Evolutionary conservation across 768 basidiomycete species (phyloP).

Genomic region (Crassisporium funariophilum): DNA sequence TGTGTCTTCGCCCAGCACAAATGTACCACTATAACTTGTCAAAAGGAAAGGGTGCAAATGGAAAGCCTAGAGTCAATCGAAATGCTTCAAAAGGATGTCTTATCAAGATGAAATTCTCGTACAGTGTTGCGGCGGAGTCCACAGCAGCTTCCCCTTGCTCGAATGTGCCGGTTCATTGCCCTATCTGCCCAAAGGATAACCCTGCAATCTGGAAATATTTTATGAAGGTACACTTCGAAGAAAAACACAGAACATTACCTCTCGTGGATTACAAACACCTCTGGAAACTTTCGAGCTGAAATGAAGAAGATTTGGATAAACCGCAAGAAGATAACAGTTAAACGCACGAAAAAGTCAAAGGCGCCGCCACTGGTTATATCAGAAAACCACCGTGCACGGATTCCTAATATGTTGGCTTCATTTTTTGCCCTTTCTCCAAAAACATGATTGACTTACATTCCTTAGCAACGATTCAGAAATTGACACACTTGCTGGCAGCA

Average conservation of each 20-base stretch:
- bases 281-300: slow-evolving; percentile 17
- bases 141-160: slow-evolving; percentile 18
- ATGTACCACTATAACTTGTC: slow-evolving; percentile 17
- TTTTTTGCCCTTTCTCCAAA: background rate
- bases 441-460: background rate
- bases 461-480: background rate
- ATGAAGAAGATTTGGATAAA: slow-evolving; percentile 20
- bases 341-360: slow-evolving; percentile 14
- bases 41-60: slow-evolving; percentile 19
- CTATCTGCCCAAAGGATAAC: slow-evolving; percentile 11
- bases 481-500: background rate
- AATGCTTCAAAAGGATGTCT: slow-evolving; percentile 16
- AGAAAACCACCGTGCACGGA: slow-evolving; percentile 8
- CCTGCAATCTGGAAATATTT: slow-evolving; percentile 21
- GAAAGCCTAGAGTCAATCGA: slow-evolving; percentile 12
- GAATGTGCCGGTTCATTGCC: slow-evolving; percentile 24
- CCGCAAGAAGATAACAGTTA: slow-evolving; percentile 7
- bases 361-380: slow-evolving; percentile 14
- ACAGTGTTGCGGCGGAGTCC: slow-evolving; percentile 16
- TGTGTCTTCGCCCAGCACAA: slow-evolving; percentile 25
- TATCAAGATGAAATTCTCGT: slow-evolving; percentile 14
- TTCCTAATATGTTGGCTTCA: background rate
- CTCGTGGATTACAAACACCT: background rate
- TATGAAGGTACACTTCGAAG: slow-evolving; percentile 19
- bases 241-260: slow-evolving; percentile 8